phyloP scores from a whole-genome alignment of 768 basidiomycete genomes.

The Candolleomyces eurysporus region DNA sequence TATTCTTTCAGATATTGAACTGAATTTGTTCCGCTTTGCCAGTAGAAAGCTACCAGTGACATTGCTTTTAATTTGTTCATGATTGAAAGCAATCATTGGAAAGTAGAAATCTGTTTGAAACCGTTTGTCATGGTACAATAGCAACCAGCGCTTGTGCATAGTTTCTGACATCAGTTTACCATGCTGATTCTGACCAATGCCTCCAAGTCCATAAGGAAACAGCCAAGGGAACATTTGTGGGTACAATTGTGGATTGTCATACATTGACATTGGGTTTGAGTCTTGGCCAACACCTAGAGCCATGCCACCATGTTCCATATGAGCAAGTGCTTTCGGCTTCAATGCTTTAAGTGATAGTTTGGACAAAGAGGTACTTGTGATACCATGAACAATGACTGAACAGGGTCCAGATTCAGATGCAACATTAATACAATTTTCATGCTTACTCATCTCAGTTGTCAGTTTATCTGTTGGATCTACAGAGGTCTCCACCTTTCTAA shows the following conservation, averaged over 20 bases:
- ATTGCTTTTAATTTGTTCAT: slow-evolving; percentile 27
- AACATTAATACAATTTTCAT: neutral
- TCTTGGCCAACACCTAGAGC: neutral
- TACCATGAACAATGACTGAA: neutral
- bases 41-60: neutral
- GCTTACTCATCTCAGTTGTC: neutral
- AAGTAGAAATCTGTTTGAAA: slow-evolving; percentile 33
- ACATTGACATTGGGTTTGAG: neutral
- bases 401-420: neutral
- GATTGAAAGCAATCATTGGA: slow-evolving; percentile 29
- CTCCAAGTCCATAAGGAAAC: neutral
- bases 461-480: slow-evolving; percentile 14
- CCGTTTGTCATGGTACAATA: slow-evolving; percentile 33
- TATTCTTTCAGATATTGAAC: slow-evolving; percentile 15
- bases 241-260: neutral
- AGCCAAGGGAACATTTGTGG: slow-evolving; percentile 18
- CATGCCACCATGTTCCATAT: neutral
- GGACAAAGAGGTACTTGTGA: neutral
- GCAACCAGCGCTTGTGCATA: slow-evolving; percentile 17
- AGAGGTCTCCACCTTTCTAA: slow-evolving; percentile 9
- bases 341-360: neutral
- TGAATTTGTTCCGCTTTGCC: slow-evolving; percentile 16
- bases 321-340: neutral
- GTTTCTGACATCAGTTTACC: slow-evolving; percentile 9
- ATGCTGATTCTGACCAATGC: slow-evolving; percentile 11